Base-by-base conservation (phyloP, 257 asterid species). In the Vinca minor region DNA sequence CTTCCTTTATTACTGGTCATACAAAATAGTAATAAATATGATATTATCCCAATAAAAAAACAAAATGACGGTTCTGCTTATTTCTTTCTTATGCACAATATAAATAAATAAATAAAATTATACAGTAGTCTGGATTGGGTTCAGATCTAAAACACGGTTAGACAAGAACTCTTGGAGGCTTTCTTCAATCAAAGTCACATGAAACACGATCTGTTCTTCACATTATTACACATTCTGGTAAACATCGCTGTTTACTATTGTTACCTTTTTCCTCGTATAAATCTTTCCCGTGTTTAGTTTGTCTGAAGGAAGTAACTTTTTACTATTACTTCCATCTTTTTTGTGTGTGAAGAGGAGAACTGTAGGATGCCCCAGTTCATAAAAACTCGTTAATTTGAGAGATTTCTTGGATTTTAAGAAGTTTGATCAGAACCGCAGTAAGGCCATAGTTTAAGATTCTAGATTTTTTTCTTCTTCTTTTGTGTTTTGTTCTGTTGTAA, bases 151-250 rank as follows among this genome's bases (percentile, higher is more conserved):
- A 6, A 3, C 15, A 11, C 38, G 38, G 4, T 2, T 7, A 8
- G 59, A 15, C 61, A 8, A 44, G 5, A 12, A 12, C 49, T 44
- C n/a, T 12, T 14, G 61, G 17, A 17, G 14, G 25, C 14, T 55
- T 41, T 15, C 61, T 29, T 29, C 61, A 17, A 32, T 29, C 61
- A 17, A 32, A 55, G 14, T 55, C 61, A 55, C 61, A 55, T 55
- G 61, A 55, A 6, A 55, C 61, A 55, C 61, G 61, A 13, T 13
- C 60, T 54, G 10, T 29, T 13, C 39, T 15, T 54, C 53, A 18
- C 60, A 29, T 15, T 44, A 13, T 54, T 28, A 28, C 10, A n/a
- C 17, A n/a, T n/a, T 6, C 21, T 15, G 61, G 61, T 55, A 31
- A 29, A 29, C 39, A 15, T 55, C 38, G 14, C 41, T 29, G 21